Conservation (phyloP, 2,329 filamentous ascomycete genomes). For the Aspergillus melleus region DNA sequence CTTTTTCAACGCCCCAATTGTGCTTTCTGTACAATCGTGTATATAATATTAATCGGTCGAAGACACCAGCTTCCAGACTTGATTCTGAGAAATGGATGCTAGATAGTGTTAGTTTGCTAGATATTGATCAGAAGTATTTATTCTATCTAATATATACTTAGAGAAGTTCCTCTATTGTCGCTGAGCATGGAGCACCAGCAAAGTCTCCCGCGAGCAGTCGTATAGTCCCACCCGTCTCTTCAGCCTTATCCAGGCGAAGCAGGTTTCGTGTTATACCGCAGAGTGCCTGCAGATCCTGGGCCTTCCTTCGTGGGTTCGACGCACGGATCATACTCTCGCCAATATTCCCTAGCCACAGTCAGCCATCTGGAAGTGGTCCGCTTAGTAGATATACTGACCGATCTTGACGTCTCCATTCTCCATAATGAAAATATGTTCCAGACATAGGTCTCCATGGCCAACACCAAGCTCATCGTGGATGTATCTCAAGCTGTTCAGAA, state of each 20-base stretch:
- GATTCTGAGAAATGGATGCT: constrained; percentile 11
- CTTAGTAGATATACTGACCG: background rate
- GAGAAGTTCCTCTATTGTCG: constrained; percentile 8
- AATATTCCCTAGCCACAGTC: constrained; percentile 6
- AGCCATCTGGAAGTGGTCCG: background rate
- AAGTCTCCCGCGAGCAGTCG: constrained; percentile 12
- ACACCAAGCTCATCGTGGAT: constrained; percentile 10
- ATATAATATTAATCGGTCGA: constrained; percentile 8
- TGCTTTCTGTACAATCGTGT: constrained; percentile 1
- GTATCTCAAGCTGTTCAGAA: constrained; percentile 10
- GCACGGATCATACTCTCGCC: constrained; percentile 8
- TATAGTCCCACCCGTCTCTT: constrained; percentile 6
- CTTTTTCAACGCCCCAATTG: background rate
- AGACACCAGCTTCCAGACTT: constrained; percentile 12
- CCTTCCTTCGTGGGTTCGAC: background rate
- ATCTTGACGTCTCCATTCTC: constrained; percentile 12
- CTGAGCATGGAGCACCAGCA: background rate
- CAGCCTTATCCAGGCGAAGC: background rate
- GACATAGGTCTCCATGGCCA: constrained; percentile 3
- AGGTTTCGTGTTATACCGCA: constrained; percentile 2
- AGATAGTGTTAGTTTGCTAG: background rate
- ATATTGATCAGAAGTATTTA: no score
- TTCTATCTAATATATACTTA: constrained; percentile 4
- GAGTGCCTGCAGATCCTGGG: constrained; percentile 6
- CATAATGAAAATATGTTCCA: constrained; percentile 4